Evolutionary conservation across 768 basidiomycete species (phyloP).

Genomic region (Calvatia gigantea): DNA sequence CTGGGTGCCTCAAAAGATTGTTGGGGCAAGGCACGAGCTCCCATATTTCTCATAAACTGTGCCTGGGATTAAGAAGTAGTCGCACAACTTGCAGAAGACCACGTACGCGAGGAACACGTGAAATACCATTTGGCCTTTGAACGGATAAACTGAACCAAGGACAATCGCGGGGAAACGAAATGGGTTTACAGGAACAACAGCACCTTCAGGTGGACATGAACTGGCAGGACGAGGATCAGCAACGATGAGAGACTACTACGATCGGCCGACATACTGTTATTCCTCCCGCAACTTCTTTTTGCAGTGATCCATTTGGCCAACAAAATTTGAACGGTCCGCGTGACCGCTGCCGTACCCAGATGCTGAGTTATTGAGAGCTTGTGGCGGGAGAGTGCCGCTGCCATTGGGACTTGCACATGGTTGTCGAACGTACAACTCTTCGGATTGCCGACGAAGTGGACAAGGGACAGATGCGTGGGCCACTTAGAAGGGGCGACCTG

Average conservation of each 20-base stretch:
- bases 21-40: slow-evolving; percentile 34
- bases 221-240: not conserved
- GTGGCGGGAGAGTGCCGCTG: not conserved
- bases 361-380: not conserved
- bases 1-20: slow-evolving; percentile 25
- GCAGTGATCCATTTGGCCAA: slow-evolving; percentile 2
- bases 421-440: not conserved
- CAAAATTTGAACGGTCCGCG: not conserved
- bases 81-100: not conserved
- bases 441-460: not conserved
- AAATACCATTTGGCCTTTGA: slow-evolving; percentile 29
- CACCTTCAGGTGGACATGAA: not conserved
- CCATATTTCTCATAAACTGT: slow-evolving; percentile 37
- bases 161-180: slow-evolving; percentile 23
- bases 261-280: not conserved
- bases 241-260: not conserved
- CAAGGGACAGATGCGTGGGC: not conserved
- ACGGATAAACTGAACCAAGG: slow-evolving; percentile 30
- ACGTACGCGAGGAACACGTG: slow-evolving; percentile 33
- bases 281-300: not conserved
- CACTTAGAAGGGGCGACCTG: not conserved
- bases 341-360: not conserved
- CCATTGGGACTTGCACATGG: not conserved
- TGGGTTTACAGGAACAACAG: slow-evolving; percentile 26
- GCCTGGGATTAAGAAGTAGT: not conserved